Base-by-base conservation (phyloP, 2,329 filamentous ascomycete species). In the Talaromyces sp. region DNA sequence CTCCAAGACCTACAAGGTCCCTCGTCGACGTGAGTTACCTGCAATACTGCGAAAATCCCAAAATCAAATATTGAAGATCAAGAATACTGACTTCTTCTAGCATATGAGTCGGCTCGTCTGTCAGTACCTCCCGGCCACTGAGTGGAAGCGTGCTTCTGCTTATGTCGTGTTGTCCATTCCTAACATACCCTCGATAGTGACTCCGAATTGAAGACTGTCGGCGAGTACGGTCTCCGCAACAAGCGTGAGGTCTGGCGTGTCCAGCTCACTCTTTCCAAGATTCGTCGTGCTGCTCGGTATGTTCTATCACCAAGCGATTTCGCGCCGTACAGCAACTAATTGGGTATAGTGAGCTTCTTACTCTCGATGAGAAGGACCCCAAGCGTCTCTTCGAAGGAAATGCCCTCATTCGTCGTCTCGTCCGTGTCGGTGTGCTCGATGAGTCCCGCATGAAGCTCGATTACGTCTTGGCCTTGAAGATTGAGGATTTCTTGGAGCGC, bases 401-500 rank as follows among this genome's bases (percentile, higher is more conserved):
- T 81, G 94, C 94, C 78, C 87, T 99, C 79, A 99, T 99, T 89
- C 94, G 94, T 80, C 94, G 94, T 89, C 91, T 99, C 70, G 94
- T 99, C 69, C 94, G 94, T 80, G 92, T 97, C 78, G 94, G 94
- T 90, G 94, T 99, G 75, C 91, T 99, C 76, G 94, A 99, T 80
- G 94, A 99, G 85, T 92, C 92, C 78, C 94, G 94, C 87, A 99
- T 99, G 94, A 99, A 97, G 89, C 94, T 99, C 86, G 94, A 99
- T 97, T 97, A 99, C 89, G 94, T 99, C 77, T 84, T 99, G 77
- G 94, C 94, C 82, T 88, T 99, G 63, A 96, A 96, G 86, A 89
- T 95, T 74, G 94, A 99, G 83, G 94, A 99, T 82, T 99, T 99
- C 89, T 86, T 99, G 82, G 94, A 99, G 89, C 93, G 94, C 75